Evolutionary conservation across 352 stramenopile genomes (phyloP), one percentile per base, ranked within the genome.

Genomic region (Phytophthora pistaciae): DNA sequence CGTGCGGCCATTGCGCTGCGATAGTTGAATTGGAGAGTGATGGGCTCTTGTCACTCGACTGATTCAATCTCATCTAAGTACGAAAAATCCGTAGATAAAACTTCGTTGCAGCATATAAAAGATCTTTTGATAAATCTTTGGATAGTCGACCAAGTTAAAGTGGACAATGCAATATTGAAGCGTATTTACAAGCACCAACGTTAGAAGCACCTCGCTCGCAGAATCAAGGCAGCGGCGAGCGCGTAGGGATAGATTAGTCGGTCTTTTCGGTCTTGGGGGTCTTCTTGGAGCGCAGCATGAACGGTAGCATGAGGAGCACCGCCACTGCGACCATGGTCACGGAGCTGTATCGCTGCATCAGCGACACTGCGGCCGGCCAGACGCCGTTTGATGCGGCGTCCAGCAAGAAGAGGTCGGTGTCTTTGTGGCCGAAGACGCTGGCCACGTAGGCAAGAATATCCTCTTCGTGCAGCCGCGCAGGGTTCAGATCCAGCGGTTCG

Each of bases 391-490:
- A 80, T 50, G 77, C 75, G 25, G 79, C 81, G 42, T 87, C 74
- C 54, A 90, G 73, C 27, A 68, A 72, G 46, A 81, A 89, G 2
- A 79, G 58, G 44, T 88, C 80, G 3, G 74, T 60, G 42, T 87
- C 84, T 40, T 75, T 74, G 48, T 91, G 79, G 42, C 77, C 72
- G 56, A 90, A 92, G 21, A 88, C 77, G 48, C 66, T 83, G n/a
- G 56, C 79, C 50, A 92, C 52, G 56, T 77, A 92, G 46, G 71
- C 67, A 2, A 81, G 56, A 48, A 92, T 83, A 5, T 83, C 79
- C 14, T 90, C 70, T 48, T 88, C 74, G 10, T 75, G 69, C 36
- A 92, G 68, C 29, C 57, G 58, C 3, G 74, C 74, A 8, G 80
- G 80, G 58, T 92, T 83, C 23, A 92, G 64, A 49, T 83, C 81